phyloP scores from a whole-genome alignment of 1,284 basidiomycete genomes.

The Pseudozyma tsukubaensis region DNA sequence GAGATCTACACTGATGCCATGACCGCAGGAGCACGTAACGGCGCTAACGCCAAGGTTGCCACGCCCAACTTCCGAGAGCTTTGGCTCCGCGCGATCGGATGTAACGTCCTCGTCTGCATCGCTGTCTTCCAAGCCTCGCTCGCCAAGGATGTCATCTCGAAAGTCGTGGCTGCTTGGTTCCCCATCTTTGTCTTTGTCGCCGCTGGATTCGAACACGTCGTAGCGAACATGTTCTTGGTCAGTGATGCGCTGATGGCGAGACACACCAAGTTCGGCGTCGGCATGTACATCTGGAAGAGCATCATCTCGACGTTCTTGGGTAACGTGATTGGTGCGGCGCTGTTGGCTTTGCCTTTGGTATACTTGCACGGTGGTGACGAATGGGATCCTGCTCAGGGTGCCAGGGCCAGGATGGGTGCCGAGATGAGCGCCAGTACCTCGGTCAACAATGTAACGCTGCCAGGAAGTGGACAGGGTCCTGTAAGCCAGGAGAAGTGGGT shows the following conservation, averaged over 20 bases:
- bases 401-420: conserved; percentile 8
- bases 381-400: conserved; percentile 37
- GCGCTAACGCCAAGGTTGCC: conserved; percentile 44
- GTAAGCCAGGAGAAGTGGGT: conserved; percentile 8
- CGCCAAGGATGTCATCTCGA: conserved; percentile 78
- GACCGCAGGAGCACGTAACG: conserved; percentile 31
- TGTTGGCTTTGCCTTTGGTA: conserved; percentile 71
- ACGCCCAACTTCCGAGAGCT: conserved; percentile 71
- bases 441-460: conserved; percentile 32
- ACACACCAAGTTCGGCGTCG: conserved; percentile 61
- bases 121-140: conserved; percentile 83
- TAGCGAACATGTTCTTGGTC: conserved; percentile 74
- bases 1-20: conserved; percentile 50
- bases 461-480: conserved; percentile 9
- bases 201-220: conserved; percentile 78
- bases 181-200: conserved; percentile 80
- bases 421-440: conserved; percentile 7
- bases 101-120: conserved; percentile 82
- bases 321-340: conserved; percentile 76
- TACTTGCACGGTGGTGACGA: conserved; percentile 59
- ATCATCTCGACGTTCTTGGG: conserved; percentile 78
- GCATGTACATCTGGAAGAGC: conserved; percentile 78
- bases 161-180: conserved; percentile 79
- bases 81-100: conserved; percentile 80
- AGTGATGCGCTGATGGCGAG: conserved; percentile 74